Evolutionary conservation across 2,329 filamentous ascomycete species (phyloP), one percentile per base, ranked within the genome.

Genomic region (Cladobotryum protrusum): DNA sequence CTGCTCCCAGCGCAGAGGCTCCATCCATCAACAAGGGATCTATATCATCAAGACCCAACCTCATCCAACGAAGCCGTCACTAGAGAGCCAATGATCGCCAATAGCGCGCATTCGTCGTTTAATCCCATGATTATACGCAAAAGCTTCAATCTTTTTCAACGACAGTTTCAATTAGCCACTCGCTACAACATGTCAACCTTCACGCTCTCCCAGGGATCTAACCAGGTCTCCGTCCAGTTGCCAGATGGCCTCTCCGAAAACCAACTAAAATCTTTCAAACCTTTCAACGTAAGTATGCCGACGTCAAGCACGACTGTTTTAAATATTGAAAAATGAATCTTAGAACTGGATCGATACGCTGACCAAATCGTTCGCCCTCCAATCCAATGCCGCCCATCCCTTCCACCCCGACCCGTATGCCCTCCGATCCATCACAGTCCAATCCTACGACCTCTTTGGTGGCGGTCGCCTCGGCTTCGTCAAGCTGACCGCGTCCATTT

Each of bases 381-480:
- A 81, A 56, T 53, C 58, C 14, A 57, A 67, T 48, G 36, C 64
- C 3, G 55, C 63, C 15, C 77, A 81, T 57, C 74, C 77, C 6
- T 83, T 83, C 67, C 70, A 79, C 63, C 12, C 56, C 0, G 70
- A 75, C 50, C 78, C 79, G 1, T 83, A 82, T 62, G 50, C 59
- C 6, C 73, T 83, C 0, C 72, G 68, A 46, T 67, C 68, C 52
- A 66, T 83, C 53, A 72, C 67, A 0, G 58, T 83, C 49, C 78
- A 83, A 59, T 69, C 77, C 15, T 74, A 72, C 54, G 79, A 82
- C 59, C 63, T 71, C 29, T 83, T 80, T 54, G 72, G 74, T 29
- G 53, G 54, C 18, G 45, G 54, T 9, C 68, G 72, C 2, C 61
- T 83, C 13, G 79, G 79, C 41, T 84, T 84, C 60, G 59, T 83